Percentiles rank a stretch among this genome's conserved stretches.
Conservation (phyloP, 257 asterid species). For the Capsicum baccatum region DNA sequence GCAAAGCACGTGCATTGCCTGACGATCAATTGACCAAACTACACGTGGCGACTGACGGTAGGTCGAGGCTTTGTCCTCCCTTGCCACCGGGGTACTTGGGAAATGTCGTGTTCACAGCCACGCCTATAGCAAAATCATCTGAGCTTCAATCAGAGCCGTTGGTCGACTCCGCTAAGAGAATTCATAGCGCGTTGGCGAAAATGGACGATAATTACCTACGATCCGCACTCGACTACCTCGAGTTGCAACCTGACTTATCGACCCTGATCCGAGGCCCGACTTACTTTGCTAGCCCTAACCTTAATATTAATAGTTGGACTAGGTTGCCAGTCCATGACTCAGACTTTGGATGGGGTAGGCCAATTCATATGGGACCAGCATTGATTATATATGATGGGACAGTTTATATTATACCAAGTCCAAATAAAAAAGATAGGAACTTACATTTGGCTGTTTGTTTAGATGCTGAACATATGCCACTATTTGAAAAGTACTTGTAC, state of each 20-base stretch:
- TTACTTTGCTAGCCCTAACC: conserved; percentile 72
- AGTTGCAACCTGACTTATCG: conserved; percentile 60
- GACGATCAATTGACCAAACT: conserved; percentile 62
- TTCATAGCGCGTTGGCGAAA: conserved; percentile 54
- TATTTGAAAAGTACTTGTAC: conserved; percentile 62
- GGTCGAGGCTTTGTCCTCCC: conserved; percentile 60
- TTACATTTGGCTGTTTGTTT: conserved; percentile 67
- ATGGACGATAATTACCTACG: conserved; percentile 60
- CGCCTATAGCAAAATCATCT: conserved; percentile 53
- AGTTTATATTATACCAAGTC: conserved; percentile 59
- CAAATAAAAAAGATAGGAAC: conserved; percentile 53
- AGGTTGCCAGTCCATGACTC: conserved; percentile 68
- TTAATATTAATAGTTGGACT: conserved; percentile 79
- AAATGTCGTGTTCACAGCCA: conserved; percentile 66
- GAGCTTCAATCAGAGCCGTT: conserved; percentile 50
- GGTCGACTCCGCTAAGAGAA: conserved; percentile 45
- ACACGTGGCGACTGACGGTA: conserved; percentile 70
- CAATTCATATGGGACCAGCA: conserved; percentile 74
- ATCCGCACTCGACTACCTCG: conserved; percentile 61
- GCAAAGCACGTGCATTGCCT: conserved; percentile 64
- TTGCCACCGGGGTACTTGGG: conserved; percentile 72
- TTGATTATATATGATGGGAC: conserved; percentile 69
- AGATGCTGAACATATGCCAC: conserved; percentile 60
- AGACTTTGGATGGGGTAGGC: conserved; percentile 93
- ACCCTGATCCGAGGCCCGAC: conserved; percentile 56